A percentile compares a stretch with the other conserved stretches of the same genome.
Evolutionary conservation across 2,329 filamentous ascomycete species (phyloP).

Genomic region (Alternaria ventricosa): DNA sequence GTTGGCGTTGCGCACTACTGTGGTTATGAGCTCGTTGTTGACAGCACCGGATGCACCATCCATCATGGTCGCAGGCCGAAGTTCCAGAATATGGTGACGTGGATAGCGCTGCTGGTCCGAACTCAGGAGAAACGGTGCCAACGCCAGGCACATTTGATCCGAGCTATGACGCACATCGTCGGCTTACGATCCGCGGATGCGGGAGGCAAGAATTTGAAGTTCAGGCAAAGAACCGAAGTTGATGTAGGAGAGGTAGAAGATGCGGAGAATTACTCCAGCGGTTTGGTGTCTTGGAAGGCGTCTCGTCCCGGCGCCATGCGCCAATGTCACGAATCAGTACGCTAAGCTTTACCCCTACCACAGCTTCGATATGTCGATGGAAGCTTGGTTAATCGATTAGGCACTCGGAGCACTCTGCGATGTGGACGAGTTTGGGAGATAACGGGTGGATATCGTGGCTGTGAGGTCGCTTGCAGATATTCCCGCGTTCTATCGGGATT

Average conservation of each 20-base stretch:
- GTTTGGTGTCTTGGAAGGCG: constrained; percentile 1
- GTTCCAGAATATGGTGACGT: constrained; percentile 23
- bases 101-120: constrained; percentile 22
- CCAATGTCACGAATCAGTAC: neutral
- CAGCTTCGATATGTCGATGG: neutral
- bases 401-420: neutral
- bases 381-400: neutral
- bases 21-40: neutral
- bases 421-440: neutral
- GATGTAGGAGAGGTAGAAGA: neutral
- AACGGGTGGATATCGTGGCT: neutral
- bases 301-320: neutral
- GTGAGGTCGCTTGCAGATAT: neutral
- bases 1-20: neutral
- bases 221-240: neutral
- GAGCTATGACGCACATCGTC: constrained; percentile 15
- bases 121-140: constrained; percentile 26
- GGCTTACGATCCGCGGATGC: constrained; percentile 1
- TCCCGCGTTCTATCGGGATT: neutral
- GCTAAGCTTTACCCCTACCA: constrained; percentile 2
- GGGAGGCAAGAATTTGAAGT: neutral
- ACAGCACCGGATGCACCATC: neutral
- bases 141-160: constrained; percentile 14
- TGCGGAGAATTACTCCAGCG: neutral
- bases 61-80: constrained; percentile 8